Evolutionary conservation across 495 filamentous ascomycete genomes (phyloP).

Genomic region (Xylaria venustula): DNA sequence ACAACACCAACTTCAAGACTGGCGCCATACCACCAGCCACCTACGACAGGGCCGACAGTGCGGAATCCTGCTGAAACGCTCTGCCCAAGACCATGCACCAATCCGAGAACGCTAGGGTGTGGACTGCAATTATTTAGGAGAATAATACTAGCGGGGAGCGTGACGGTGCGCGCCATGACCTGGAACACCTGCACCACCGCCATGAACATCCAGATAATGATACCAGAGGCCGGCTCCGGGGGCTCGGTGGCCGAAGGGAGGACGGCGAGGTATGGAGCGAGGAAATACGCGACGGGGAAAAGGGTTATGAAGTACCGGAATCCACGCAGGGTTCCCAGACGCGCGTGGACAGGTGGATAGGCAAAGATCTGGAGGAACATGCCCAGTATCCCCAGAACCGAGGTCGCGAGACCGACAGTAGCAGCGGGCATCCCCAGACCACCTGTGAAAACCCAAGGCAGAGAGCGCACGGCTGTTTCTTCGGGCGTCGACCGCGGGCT

Average conservation of each 20-base stretch:
- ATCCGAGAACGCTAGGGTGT: slow-evolving; percentile 75
- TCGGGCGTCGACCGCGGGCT: slow-evolving; percentile 64
- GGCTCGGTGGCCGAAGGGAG: slow-evolving; percentile 60
- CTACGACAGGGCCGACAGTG: slow-evolving; percentile 72
- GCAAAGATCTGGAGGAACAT: slow-evolving; percentile 76
- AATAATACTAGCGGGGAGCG: slow-evolving; percentile 72
- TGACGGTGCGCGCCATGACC: slow-evolving; percentile 75
- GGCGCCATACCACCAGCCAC: slow-evolving; percentile 68
- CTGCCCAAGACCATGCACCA: slow-evolving; percentile 79
- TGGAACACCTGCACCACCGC: slow-evolving; percentile 66
- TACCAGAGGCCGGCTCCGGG: slow-evolving; percentile 63
- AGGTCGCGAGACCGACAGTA: slow-evolving; percentile 72
- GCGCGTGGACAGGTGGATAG: slow-evolving; percentile 67
- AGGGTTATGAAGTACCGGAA: slow-evolving; percentile 68
- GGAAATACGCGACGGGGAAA: slow-evolving; percentile 72
- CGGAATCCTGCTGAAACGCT: slow-evolving; percentile 70
- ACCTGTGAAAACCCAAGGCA: slow-evolving; percentile 74
- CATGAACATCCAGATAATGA: slow-evolving; percentile 69
- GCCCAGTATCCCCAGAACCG: slow-evolving; percentile 73
- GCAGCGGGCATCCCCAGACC: slow-evolving; percentile 75
- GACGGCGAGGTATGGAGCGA: slow-evolving; percentile 71
- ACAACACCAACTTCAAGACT: slow-evolving; percentile 69
- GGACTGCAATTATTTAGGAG: slow-evolving; percentile 82
- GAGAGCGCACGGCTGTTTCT: slow-evolving; percentile 24
- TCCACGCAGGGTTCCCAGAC: slow-evolving; percentile 64